phyloP scores from a whole-genome alignment of 441 rosid genomes.

The Croton setiger region DNA sequence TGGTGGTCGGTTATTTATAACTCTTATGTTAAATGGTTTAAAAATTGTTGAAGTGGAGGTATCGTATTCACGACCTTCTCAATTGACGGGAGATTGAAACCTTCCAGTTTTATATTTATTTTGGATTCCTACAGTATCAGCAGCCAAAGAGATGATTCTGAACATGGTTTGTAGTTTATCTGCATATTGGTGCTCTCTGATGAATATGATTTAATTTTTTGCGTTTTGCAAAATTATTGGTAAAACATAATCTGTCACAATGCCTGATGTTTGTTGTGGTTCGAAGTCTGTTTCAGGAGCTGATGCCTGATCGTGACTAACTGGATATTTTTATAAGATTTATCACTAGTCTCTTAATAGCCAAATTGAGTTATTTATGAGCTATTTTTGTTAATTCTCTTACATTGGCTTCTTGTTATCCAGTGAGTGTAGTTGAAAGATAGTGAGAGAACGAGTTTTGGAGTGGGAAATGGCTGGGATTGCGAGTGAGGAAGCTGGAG shows the following conservation, averaged over 20 bases:
- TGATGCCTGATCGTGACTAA: not conserved
- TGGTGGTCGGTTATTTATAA: conserved; percentile 11
- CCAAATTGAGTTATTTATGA: conserved; percentile 10
- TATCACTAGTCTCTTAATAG: not conserved
- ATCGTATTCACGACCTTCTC: not conserved
- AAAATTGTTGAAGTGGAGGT: not conserved
- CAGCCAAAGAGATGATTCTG: not conserved
- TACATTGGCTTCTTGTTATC: conserved; percentile 18
- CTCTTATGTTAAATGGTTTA: not conserved
- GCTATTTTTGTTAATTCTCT: conserved; percentile 15
- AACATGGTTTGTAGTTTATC: not conserved
- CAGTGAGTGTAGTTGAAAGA: conserved; percentile 35
- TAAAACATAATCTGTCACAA: not conserved
- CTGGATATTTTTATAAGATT: not conserved
- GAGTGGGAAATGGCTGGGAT: conserved; percentile 67
- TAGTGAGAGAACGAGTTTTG: conserved; percentile 34
- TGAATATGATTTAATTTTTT: not conserved
- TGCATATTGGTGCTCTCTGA: not conserved
- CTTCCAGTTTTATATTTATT: not conserved
- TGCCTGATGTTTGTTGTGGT: not conserved
- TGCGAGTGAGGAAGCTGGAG: conserved; percentile 64
- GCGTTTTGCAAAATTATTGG: not conserved
- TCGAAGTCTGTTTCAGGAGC: not conserved
- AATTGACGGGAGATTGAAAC: conserved; percentile 9
- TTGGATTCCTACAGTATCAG: not conserved